These are phyloP conservation scores for Aspergillus pseudoviridinutans DNA, from an alignment of 2,329 filamentous ascomycete genomes.

Conservation along the genomic window DNA sequence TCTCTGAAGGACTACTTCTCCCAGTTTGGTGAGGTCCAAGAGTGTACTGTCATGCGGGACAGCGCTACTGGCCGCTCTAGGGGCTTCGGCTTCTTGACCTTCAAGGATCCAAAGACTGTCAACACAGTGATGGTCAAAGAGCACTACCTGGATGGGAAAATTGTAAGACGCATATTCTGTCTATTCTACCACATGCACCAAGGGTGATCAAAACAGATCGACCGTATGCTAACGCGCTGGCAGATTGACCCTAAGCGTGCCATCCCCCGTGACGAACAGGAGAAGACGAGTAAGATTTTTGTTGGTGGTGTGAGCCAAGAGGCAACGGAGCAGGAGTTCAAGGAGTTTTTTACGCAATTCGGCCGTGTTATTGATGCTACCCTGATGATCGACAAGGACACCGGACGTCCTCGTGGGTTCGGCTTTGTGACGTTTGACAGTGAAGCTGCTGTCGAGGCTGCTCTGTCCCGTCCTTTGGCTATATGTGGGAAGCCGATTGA, in stretches of 20 bases:
- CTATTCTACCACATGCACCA: neutral
- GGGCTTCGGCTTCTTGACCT: conserved; percentile 96
- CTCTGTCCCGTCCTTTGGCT: conserved; percentile 76
- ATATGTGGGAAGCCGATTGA: conserved; percentile 96
- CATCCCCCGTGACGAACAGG: conserved; percentile 95
- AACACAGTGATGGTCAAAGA: conserved; percentile 99
- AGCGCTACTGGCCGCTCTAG: conserved; percentile 88
- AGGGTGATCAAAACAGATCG: neutral
- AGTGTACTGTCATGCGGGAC: conserved; percentile 99
- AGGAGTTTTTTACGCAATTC: conserved; percentile 94
- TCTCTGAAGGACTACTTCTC: conserved; percentile 96
- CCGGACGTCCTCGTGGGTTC: conserved; percentile 90
- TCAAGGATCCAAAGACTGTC: conserved; percentile 95
- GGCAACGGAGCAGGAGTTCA: conserved; percentile 92
- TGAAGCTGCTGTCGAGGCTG: conserved; percentile 89
- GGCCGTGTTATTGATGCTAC: conserved; percentile 95
- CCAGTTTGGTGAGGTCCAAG: conserved; percentile 92
- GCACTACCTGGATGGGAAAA: conserved; percentile 96
- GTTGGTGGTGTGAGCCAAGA: conserved; percentile 97
- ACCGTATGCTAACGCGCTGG: conserved; percentile 20
- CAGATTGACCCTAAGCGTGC: conserved; percentile 98
- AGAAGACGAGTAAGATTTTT: conserved; percentile 98
- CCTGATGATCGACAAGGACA: conserved; percentile 99
- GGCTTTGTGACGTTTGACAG: conserved; percentile 98
- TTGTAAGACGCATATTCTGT: conserved; percentile 58